Percentiles rank a stretch among this genome's conserved stretches.
phyloP scores from a whole-genome alignment of 176 grass and related monocot species.

The Oryza coarctata region DNA sequence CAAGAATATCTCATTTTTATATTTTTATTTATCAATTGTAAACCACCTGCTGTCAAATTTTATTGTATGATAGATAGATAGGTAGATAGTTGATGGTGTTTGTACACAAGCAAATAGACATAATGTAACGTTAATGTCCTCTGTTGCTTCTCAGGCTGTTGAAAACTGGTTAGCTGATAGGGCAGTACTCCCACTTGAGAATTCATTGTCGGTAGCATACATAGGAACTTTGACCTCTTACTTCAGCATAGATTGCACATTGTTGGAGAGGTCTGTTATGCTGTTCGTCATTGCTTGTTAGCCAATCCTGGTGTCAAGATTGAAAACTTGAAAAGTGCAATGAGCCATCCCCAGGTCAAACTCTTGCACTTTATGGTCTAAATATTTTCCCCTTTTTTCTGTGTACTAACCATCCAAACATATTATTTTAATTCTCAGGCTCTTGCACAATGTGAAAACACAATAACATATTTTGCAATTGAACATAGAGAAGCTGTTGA shows the following conservation, averaged over 20 bases:
- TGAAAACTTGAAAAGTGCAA: conserved; percentile 65
- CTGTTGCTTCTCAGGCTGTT: conserved; percentile 59
- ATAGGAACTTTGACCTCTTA: conserved; percentile 92
- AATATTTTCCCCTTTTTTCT: background rate
- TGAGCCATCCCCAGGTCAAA: conserved; percentile 84
- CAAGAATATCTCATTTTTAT: background rate
- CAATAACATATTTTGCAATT: conserved; percentile 65
- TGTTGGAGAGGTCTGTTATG: conserved; percentile 75
- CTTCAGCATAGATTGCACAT: conserved; percentile 79
- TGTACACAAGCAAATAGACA: background rate
- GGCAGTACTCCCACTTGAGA: conserved; percentile 83
- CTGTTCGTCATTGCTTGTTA: conserved; percentile 77
- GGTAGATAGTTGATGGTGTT: background rate
- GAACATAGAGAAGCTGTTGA: conserved; percentile 91
- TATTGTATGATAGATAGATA: background rate
- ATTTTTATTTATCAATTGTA: background rate
- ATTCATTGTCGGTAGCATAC: conserved; percentile 84
- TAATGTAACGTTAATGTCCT: conserved; percentile 18
- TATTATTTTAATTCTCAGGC: conserved; percentile 54
- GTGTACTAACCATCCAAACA: background rate
- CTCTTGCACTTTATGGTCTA: conserved; percentile 9
- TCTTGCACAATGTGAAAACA: conserved; percentile 92
- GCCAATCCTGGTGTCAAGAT: conserved; percentile 74
- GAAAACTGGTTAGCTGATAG: conserved; percentile 65
- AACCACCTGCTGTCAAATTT: background rate